Conservation (phyloP, 1,139 yeast species). For the Magnusiomyces starmeri region DNA sequence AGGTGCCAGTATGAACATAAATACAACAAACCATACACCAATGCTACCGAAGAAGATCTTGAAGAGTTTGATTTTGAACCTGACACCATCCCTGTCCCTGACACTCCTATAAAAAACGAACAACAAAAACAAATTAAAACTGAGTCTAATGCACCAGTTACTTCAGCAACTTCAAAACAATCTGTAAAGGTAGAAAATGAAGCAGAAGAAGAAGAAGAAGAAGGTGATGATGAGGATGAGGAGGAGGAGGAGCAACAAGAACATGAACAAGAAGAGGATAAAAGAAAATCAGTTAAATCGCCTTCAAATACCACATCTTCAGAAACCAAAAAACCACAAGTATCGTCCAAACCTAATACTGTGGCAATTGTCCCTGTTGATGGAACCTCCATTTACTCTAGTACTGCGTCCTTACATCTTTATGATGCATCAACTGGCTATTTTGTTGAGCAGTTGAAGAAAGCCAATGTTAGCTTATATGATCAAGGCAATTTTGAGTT, state of each 20-base stretch:
- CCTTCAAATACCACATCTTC: background rate
- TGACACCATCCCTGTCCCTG: conserved; percentile 7
- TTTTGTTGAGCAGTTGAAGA: conserved; percentile 41
- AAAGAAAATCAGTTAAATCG: too few relatives aligned
- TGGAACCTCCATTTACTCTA: conserved; percentile 6
- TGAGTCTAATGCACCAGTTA: conserved; percentile 2
- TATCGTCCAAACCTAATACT: background rate
- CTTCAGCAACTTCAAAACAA: conserved; percentile 3
- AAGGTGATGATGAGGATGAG: too few relatives aligned
- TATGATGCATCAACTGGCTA: conserved; percentile 49
- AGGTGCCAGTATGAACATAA: conserved; percentile 74
- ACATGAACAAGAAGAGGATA: too few relatives aligned
- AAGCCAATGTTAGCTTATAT: conserved; percentile 37
- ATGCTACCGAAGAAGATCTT: conserved; percentile 41
- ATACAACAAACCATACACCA: conserved; percentile 39
- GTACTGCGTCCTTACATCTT: conserved; percentile 43
- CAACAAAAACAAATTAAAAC: background rate
- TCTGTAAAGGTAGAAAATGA: background rate
- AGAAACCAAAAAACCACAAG: background rate
- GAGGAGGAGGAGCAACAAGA: too few relatives aligned
- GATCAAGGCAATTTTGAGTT: conserved; percentile 49
- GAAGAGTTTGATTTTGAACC: conserved; percentile 48
- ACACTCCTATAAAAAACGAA: conserved; percentile 1
- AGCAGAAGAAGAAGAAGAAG: background rate
- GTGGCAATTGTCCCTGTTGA: conserved; percentile 10